Evolutionary conservation across 345 rosid species (phyloP), one percentile per base, ranked within the genome.

Genomic region (Salix exigua): DNA sequence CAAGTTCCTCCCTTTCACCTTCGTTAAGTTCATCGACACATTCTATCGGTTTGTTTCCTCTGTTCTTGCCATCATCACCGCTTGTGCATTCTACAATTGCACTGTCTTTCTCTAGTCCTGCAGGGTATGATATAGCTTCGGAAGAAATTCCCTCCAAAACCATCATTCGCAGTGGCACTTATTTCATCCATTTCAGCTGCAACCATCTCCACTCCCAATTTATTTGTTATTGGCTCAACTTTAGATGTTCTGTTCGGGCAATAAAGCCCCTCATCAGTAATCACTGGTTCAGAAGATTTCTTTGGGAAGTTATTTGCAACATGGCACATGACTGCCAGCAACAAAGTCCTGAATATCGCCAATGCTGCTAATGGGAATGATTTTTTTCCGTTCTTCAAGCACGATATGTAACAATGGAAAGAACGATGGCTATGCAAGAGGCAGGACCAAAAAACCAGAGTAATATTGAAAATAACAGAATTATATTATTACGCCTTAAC

Each of bases 1-100:
- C 99, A 82, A 93, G 91, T 77, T 96, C 95, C 86, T 96, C 95
- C 75, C 87, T 85, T 84, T 96, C 99, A 79, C 90, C 88, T 79
- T 92, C 95, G 6, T 86, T 69, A 73, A 88, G 86, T 73, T 85
- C 94, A 86, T 83, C 75, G 51, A 53, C 70, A 82, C 74, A 64
- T 75, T 86, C 90, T 30, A 46, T 44, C 70, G 64, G 68, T 73
- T 83, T 77, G 76, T 89, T 90, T 77, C 73, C 80, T 76, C 58
- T 78, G 46, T 75, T 78, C 74, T 77, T 80, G 42, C 60, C 84
- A 78, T 82, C 88, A 71, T 75, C 71, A 71, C 73, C 42, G 40
- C 51, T 68, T 81, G 42, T 81, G 77, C 53, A 68, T 73, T 64
- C 88, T 9, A 70, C 70, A 53, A 14, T 72, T 28, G 66, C 66